Percentiles rank a stretch among this genome's conserved stretches.
These are phyloP conservation scores for Trichoderma aggressivum DNA, from an alignment of 2,329 filamentous ascomycete species.

Conservation along the genomic window DNA sequence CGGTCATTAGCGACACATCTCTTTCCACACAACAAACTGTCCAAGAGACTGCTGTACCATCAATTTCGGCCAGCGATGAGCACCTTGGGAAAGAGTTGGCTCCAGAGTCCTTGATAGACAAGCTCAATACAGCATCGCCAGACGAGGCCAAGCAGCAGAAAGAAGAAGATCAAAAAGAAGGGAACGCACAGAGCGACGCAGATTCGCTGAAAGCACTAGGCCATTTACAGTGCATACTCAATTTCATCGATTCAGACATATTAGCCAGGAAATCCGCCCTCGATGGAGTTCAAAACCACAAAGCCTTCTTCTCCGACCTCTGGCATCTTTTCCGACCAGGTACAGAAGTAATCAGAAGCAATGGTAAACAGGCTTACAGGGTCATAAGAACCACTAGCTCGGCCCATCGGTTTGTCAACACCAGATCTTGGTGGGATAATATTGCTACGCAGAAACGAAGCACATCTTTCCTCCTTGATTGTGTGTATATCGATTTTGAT, in stretches of 20 bases:
- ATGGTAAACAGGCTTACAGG: slow-evolving; percentile 25
- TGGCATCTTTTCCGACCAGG: slow-evolving; percentile 31
- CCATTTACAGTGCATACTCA: not conserved
- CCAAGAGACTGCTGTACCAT: not conserved
- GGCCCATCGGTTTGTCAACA: not conserved
- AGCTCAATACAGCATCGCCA: not conserved
- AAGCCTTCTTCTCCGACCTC: slow-evolving; percentile 25
- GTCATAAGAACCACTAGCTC: slow-evolving; percentile 21
- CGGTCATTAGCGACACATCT: not conserved
- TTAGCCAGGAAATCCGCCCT: not conserved
- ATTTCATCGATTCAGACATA: slow-evolving; percentile 7
- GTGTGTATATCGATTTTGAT: slow-evolving; percentile 32
- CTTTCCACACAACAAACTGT: not conserved
- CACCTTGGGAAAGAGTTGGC: not conserved
- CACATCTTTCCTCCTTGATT: slow-evolving; percentile 16
- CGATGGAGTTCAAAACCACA: not conserved
- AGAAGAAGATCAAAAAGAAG: not conserved
- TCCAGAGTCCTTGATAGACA: not conserved
- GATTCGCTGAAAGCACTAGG: not conserved
- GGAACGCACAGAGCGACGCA: not conserved
- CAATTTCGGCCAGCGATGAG: not conserved
- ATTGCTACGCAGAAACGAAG: not conserved
- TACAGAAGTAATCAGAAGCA: slow-evolving; percentile 21
- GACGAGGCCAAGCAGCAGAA: not conserved
- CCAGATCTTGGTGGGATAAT: not conserved